Evolutionary conservation across 2,329 filamentous ascomycete genomes (phyloP).

Genomic region (Penicillium sp.): DNA sequence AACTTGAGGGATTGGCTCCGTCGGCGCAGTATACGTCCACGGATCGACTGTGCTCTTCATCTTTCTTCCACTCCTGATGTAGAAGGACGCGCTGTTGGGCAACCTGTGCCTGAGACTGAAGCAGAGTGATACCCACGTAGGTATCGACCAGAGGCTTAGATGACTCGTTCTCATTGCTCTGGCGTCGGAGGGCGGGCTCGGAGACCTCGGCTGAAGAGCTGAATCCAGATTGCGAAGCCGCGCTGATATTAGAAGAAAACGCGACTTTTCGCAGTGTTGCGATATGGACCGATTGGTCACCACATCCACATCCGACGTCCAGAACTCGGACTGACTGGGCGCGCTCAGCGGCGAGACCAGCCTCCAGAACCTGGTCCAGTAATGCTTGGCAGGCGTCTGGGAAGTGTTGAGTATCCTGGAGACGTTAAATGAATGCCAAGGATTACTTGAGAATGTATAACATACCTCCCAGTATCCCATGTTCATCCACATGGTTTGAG

Average conservation of each 20-base stretch:
- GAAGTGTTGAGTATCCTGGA: constrained; percentile 40
- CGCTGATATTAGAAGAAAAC: neutral
- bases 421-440: neutral
- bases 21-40: constrained; percentile 51
- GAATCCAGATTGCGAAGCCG: neutral
- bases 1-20: constrained; percentile 51
- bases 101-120: constrained; percentile 48
- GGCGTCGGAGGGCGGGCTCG: neutral
- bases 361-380: constrained; percentile 51
- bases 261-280: constrained; percentile 30
- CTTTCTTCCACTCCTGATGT: constrained; percentile 1
- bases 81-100: constrained; percentile 23
- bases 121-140: constrained; percentile 59
- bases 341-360: constrained; percentile 41
- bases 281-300: constrained; percentile 58
- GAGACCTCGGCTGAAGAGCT: neutral
- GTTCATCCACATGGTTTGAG: constrained; percentile 64
- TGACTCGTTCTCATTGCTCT: neutral
- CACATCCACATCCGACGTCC: constrained; percentile 62
- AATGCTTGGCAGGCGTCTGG: constrained; percentile 54
- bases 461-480: constrained; percentile 60
- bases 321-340: constrained; percentile 32
- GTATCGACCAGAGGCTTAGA: constrained; percentile 35
- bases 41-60: neutral
- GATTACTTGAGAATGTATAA: neutral